A percentile compares a stretch with the other conserved stretches of the same genome.
Evolutionary conservation across 495 filamentous ascomycete genomes (phyloP).

Genomic region (Podospora pseudopauciseta): DNA sequence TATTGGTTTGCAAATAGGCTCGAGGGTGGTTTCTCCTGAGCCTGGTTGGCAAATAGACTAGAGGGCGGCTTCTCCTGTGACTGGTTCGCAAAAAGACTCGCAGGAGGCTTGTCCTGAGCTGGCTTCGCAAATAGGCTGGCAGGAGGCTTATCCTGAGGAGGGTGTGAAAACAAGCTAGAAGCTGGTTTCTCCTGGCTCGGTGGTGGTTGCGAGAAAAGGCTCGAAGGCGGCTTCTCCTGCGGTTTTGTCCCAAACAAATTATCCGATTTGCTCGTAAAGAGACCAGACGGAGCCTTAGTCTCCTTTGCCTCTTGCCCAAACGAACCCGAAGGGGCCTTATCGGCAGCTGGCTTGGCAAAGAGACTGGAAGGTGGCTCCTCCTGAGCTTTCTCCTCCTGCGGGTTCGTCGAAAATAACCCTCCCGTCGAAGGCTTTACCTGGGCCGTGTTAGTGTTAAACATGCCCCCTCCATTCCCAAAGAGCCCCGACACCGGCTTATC

Average conservation of each 20-base stretch:
- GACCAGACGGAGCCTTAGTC: too few relatives aligned
- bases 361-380: background rate
- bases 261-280: too few relatives aligned
- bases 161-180: background rate
- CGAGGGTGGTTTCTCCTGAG: background rate
- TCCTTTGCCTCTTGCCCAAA: background rate
- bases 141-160: background rate
- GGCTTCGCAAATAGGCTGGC: background rate
- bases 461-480: too few relatives aligned
- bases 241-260: background rate
- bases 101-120: background rate
- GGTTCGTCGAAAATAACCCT: too few relatives aligned
- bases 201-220: background rate
- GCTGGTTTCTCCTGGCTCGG: background rate
- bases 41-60: background rate
- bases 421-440: too few relatives aligned
- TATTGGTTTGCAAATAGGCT: background rate
- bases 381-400: background rate
- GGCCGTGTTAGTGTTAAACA: too few relatives aligned
- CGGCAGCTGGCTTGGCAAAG: background rate
- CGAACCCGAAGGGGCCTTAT: background rate
- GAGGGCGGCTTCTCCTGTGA: background rate
- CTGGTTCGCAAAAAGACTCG: slow-evolving; percentile 2
- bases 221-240: background rate
- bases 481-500: too few relatives aligned